Evolutionary conservation across 352 stramenopile species (phyloP).

Genomic region (Pythium folliculosum): DNA sequence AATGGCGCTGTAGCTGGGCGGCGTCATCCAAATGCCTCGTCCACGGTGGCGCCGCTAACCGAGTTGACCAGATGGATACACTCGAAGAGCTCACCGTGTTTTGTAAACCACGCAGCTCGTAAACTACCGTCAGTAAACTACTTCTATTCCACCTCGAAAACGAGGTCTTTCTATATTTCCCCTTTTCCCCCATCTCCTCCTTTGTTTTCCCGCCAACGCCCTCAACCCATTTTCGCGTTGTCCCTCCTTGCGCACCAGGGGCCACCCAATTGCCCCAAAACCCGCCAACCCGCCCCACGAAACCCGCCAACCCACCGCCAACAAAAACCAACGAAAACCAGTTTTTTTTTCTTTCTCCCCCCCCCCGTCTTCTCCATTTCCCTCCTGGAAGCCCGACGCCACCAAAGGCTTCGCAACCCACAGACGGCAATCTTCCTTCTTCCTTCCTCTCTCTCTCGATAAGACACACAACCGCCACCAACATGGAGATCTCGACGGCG

Average conservation of each 20-base stretch:
- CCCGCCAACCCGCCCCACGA: background rate
- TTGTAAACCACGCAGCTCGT: background rate
- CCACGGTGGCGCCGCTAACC: background rate
- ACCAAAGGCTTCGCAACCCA: background rate
- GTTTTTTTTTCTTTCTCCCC: background rate
- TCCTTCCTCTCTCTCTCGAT: background rate
- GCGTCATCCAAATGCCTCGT: background rate
- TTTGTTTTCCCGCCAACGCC: background rate
- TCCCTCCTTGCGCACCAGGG: too few species aligned
- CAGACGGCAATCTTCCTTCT: background rate
- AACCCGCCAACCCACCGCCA: background rate
- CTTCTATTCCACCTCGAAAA: slow-evolving; percentile 17
- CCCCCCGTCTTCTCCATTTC: background rate
- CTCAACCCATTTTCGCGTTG: background rate
- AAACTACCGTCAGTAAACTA: slow-evolving; percentile 4
- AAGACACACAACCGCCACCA: background rate
- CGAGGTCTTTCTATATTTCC: slow-evolving; percentile 11
- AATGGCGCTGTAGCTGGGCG: too few species aligned
- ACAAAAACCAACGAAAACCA: slow-evolving; percentile 9
- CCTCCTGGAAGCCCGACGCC: background rate
- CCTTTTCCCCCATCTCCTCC: background rate
- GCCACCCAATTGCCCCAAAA: background rate
- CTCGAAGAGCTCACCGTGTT: slow-evolving; percentile 1
- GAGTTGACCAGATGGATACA: background rate
- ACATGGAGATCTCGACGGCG: slow-evolving; percentile 81